Conservation (phyloP, 805 yeast species). For the Saturnispora saitoi region DNA sequence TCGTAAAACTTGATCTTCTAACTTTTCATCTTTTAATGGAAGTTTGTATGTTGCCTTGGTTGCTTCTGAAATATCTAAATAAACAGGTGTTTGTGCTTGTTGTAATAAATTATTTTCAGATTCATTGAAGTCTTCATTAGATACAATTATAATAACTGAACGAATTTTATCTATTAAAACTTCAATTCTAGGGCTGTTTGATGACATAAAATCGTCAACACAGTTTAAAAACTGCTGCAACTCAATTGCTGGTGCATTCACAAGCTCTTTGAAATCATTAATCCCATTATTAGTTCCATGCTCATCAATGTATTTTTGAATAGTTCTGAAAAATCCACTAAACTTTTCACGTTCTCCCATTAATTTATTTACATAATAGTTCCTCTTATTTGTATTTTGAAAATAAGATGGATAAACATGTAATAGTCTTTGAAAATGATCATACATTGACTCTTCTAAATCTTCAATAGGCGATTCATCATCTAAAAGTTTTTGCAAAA, state of each 20-base stretch:
- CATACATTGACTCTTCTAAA: slow-evolving; percentile 13
- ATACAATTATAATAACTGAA: neutral
- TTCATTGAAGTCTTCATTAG: neutral
- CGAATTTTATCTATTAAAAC: slow-evolving; percentile 8
- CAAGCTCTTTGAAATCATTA: neutral
- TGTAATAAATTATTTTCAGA: neutral
- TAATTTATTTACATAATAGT: neutral
- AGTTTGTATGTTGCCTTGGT: slow-evolving; percentile 20
- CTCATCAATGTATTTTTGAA: slow-evolving; percentile 4
- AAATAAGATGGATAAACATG: slow-evolving; percentile 24
- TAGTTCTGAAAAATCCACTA: neutral
- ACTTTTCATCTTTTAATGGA: slow-evolving; percentile 10
- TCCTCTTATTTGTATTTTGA: slow-evolving; percentile 8
- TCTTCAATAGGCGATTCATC: slow-evolving; percentile 7
- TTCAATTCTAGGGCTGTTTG: slow-evolving; percentile 10
- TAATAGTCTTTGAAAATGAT: slow-evolving; percentile 17
- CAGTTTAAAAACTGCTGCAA: slow-evolving; percentile 3
- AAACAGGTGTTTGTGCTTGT: slow-evolving; percentile 5
- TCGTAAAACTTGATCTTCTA: slow-evolving; percentile 16
- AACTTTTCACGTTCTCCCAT: neutral
- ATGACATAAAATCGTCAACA: slow-evolving; percentile 6
- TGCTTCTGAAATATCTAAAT: slow-evolving; percentile 14
- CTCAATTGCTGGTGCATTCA: slow-evolving; percentile 9
- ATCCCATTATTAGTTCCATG: neutral
- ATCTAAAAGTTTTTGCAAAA: slow-evolving; percentile 9